Evolutionary conservation across 164 flowering plant genomes (phyloP).

Genomic region (Vitis rupestris): DNA sequence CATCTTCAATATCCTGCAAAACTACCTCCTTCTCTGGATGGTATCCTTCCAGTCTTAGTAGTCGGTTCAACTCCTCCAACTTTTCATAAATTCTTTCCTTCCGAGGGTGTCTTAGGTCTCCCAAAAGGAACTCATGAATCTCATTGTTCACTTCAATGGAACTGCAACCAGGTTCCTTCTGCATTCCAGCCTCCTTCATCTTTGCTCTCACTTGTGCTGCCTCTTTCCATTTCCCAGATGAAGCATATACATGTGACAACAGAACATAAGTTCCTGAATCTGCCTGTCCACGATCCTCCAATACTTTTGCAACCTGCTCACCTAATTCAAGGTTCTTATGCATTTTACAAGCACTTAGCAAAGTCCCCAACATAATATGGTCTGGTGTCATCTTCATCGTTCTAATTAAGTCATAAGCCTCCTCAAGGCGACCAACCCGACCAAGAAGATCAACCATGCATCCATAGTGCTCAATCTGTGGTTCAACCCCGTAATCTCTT

Average conservation of each 20-base stretch:
- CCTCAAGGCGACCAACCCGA: conserved; percentile 37
- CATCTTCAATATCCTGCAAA: conserved; percentile 37
- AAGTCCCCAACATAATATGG: conserved; percentile 34
- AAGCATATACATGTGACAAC: conserved; percentile 41
- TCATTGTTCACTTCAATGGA: conserved; percentile 42
- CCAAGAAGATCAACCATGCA: conserved; percentile 50
- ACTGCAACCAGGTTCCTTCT: conserved; percentile 46
- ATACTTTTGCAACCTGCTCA: conserved; percentile 28
- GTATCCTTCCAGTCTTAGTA: conserved; percentile 29
- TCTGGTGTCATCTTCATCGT: conserved; percentile 39
- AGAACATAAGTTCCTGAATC: conserved; percentile 43
- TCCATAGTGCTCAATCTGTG: conserved; percentile 45
- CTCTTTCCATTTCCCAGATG: conserved; percentile 37
- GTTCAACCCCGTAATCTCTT: conserved; percentile 29
- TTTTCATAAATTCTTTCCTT: conserved; percentile 29
- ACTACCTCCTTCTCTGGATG: conserved; percentile 30
- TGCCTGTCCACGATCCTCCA: conserved; percentile 22
- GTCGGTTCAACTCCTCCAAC: conserved; percentile 25
- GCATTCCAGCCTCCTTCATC: conserved; percentile 31
- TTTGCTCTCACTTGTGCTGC: conserved; percentile 26
- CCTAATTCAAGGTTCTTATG: conserved; percentile 40
- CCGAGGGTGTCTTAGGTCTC: conserved; percentile 42
- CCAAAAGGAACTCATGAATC: conserved; percentile 47
- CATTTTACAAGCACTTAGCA: conserved; percentile 44
- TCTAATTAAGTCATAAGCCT: conserved; percentile 34